These are phyloP conservation scores for Pythium biforme DNA, from an alignment of 352 stramenopile species.

Conservation along the genomic window DNA sequence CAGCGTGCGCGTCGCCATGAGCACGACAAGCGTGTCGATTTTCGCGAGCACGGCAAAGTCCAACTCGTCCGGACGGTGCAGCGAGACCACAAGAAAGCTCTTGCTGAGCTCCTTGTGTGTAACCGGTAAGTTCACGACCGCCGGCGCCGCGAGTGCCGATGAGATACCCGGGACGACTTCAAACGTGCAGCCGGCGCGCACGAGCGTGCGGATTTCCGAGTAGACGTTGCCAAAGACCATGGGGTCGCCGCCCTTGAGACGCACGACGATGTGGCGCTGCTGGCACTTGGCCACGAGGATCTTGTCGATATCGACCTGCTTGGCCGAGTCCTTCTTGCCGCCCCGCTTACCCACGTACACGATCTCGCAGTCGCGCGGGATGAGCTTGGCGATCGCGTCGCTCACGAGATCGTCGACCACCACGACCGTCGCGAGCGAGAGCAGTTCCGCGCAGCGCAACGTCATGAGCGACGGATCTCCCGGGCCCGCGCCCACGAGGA, in stretches of 20 bases:
- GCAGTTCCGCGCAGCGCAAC: constrained; percentile 43
- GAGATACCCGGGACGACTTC: constrained; percentile 70
- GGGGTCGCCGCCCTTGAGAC: constrained; percentile 67
- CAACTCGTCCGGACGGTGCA: constrained; percentile 69
- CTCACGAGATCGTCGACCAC: constrained; percentile 72
- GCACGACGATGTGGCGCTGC: constrained; percentile 53
- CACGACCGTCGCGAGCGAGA: constrained; percentile 49
- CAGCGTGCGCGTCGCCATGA: constrained; percentile 64
- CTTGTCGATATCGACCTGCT: constrained; percentile 66
- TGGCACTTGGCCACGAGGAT: constrained; percentile 55
- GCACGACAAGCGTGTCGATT: constrained; percentile 53
- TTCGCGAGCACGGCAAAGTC: constrained; percentile 49
- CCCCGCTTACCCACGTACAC: constrained; percentile 71
- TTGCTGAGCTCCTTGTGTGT: constrained; percentile 70
- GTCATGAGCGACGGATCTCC: constrained; percentile 60
- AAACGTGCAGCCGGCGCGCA: constrained; percentile 45
- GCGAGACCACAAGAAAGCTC: constrained; percentile 62
- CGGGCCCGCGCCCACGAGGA: constrained; percentile 58
- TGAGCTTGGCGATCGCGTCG: constrained; percentile 48
- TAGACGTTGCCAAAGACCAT: constrained; percentile 76
- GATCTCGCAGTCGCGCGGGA: constrained; percentile 55
- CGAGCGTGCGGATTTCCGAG: constrained; percentile 64
- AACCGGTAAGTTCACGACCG: constrained; percentile 59
- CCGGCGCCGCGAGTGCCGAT: constrained; percentile 57
- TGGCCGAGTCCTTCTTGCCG: constrained; percentile 62